Evolutionary conservation across 2,329 filamentous ascomycete genomes (phyloP), one percentile per base, ranked within the genome.

Genomic region (Diaporthe helianthi): DNA sequence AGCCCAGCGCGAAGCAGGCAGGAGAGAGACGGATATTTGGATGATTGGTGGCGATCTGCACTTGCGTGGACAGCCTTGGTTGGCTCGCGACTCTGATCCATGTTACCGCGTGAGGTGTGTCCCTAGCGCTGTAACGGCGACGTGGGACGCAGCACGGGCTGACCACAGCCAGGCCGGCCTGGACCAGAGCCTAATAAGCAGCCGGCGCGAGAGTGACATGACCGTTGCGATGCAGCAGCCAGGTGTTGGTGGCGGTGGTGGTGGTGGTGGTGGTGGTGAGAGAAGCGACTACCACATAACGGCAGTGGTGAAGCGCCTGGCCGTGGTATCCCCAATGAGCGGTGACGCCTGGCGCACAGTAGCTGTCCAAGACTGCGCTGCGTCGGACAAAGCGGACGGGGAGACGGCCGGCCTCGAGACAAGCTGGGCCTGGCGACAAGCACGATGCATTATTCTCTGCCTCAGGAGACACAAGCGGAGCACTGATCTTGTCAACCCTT

Each of bases 11-110:
- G 13, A 61, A 46, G 58, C 41, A 60, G 58, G 58, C 38, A 41
- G 52, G 47, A 6, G 60, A 33, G 38, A 61, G 19, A 58, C n/a
- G 17, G 51, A 33, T 52, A n/a, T 49, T 36, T 51, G 65, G 55
- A 51, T 44, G 47, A 52, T 55, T 52, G 54, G 49, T 36, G 61
- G 51, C 49, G 65, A 65, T 71, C 69, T 65, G n/a, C 67, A 60
- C 51, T 29, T 60, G 67, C 70, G 70, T 71, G 70, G 63, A 65
- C 65, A 49, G 46, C 55, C 63, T 60, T 71, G 68, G 68, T 71
- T 70, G 67, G 70, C 67, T 67, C 36, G 41, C 65, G 41, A 53
- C 47, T 55, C 33, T 36, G 22, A 66, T 55, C 64, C 64, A 58
- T 67, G 65, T 58, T 67, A 58, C 65, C 54, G 52, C 54, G 54